Evolutionary conservation across 2,329 filamentous ascomycete species (phyloP).

Genomic region (Coleophoma eucalyptorum): DNA sequence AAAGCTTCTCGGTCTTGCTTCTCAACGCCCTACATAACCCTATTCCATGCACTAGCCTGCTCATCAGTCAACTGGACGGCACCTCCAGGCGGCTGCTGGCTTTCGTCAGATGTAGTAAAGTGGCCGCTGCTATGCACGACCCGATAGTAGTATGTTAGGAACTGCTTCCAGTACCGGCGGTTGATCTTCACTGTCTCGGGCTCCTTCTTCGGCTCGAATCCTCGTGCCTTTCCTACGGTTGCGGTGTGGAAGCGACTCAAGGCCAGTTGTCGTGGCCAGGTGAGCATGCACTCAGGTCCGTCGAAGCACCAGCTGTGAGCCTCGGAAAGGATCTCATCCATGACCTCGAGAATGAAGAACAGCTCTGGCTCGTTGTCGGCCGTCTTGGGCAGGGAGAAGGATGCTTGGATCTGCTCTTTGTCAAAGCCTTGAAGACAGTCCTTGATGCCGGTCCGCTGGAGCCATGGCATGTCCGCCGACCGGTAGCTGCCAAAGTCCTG

Average conservation of each 20-base stretch:
- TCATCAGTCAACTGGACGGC: neutral
- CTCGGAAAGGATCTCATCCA: slow-evolving; percentile 7
- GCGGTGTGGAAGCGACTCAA: slow-evolving; percentile 3
- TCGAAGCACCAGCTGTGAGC: slow-evolving; percentile 9
- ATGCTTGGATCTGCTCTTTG: slow-evolving; percentile 9
- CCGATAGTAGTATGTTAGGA: slow-evolving; percentile 2
- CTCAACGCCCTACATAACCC: neutral
- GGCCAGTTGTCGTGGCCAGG: slow-evolving; percentile 1
- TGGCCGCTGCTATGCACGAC: neutral
- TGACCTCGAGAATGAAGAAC: slow-evolving; percentile 6
- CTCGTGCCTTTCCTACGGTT: too few species aligned
- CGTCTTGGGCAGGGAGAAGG: slow-evolving; percentile 3
- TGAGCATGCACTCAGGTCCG: slow-evolving; percentile 7
- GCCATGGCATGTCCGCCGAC: slow-evolving; percentile 7
- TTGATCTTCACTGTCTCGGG: slow-evolving; percentile 3
- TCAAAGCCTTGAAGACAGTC: slow-evolving; percentile 3
- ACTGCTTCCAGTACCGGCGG: slow-evolving; percentile 3
- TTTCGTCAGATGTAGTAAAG: neutral
- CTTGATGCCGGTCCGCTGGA: slow-evolving; percentile 6
- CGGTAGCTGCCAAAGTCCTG: slow-evolving; percentile 7
- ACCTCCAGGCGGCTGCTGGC: neutral
- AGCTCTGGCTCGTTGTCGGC: slow-evolving; percentile 5
- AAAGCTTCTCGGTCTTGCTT: neutral
- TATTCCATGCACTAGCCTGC: neutral
- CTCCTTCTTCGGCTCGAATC: slow-evolving; percentile 5